Evolutionary conservation across 371 early-diverging fungal species (phyloP).

Genomic region (Rhizopus sp.): DNA sequence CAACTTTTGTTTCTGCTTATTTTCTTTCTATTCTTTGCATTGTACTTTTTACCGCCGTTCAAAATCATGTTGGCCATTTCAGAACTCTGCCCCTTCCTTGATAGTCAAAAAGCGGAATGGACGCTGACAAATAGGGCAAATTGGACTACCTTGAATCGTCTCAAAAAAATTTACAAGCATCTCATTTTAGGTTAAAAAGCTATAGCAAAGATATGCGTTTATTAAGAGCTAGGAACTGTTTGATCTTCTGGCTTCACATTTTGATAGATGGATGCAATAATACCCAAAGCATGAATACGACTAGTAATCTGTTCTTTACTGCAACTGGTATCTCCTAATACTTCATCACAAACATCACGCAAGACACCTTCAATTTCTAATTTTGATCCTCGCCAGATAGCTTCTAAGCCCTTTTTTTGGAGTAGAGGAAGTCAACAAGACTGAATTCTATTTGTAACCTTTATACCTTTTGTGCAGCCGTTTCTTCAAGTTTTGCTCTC

Average conservation of each 20-base stretch:
- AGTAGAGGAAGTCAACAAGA: background rate
- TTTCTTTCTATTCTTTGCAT: no score
- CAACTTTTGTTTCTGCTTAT: no score
- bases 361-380: slow-evolving; percentile 93
- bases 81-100: no score
- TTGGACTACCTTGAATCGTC: background rate
- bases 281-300: slow-evolving; percentile 71
- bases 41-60: no score
- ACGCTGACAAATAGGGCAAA: no score
- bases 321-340: slow-evolving; percentile 66
- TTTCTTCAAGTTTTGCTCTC: slow-evolving; percentile 67
- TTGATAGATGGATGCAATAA: slow-evolving; percentile 74
- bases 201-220: background rate
- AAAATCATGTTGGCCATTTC: no score
- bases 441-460: background rate
- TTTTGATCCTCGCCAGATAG: slow-evolving; percentile 93
- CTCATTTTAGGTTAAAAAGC: background rate
- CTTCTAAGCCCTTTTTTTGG: slow-evolving; percentile 75
- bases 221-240: slow-evolving; percentile 7
- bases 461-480: slow-evolving; percentile 67
- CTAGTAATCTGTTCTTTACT: slow-evolving; percentile 53
- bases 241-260: slow-evolving; percentile 33
- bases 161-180: background rate
- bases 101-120: no score
- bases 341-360: slow-evolving; percentile 88